These are phyloP conservation scores for Coelastrella sp. DNA, from an alignment of 139 green algal species.

Conservation along the genomic window DNA sequence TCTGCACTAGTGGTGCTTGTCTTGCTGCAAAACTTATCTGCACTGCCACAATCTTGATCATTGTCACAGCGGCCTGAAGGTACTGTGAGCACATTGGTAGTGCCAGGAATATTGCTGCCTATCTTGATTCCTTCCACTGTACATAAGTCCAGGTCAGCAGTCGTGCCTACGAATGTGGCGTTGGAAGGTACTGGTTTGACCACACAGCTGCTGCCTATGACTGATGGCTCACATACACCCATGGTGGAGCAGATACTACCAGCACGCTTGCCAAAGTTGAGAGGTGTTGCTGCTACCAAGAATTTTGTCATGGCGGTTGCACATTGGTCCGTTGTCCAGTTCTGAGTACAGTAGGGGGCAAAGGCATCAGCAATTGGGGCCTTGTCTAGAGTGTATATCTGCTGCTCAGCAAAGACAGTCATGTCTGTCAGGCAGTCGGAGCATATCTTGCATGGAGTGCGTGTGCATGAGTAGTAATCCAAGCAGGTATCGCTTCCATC, in stretches of 20 bases:
- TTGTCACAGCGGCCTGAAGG: neutral
- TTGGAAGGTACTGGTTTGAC: neutral
- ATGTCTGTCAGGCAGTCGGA: slow-evolving; percentile 11
- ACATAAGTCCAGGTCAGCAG: neutral
- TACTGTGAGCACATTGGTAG: neutral
- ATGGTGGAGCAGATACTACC: neutral
- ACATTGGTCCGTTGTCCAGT: slow-evolving; percentile 7
- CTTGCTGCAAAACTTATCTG: neutral
- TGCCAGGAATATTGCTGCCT: neutral
- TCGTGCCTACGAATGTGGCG: neutral
- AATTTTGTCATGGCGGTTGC: neutral
- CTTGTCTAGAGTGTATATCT: neutral
- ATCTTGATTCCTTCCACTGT: neutral
- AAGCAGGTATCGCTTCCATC: neutral
- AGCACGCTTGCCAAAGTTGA: slow-evolving; percentile 19
- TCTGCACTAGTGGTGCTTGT: neutral
- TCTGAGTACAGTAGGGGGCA: neutral
- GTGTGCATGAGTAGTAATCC: neutral
- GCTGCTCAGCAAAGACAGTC: neutral
- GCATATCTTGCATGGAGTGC: slow-evolving; percentile 12
- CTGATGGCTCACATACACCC: neutral
- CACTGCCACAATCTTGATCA: neutral
- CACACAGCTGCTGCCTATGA: neutral
- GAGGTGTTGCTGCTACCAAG: neutral
- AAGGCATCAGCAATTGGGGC: neutral